Percentiles rank a stretch among this genome's conserved stretches.
phyloP scores from a whole-genome alignment of 306 rosid genomes.

The Hippophae tibetana region DNA sequence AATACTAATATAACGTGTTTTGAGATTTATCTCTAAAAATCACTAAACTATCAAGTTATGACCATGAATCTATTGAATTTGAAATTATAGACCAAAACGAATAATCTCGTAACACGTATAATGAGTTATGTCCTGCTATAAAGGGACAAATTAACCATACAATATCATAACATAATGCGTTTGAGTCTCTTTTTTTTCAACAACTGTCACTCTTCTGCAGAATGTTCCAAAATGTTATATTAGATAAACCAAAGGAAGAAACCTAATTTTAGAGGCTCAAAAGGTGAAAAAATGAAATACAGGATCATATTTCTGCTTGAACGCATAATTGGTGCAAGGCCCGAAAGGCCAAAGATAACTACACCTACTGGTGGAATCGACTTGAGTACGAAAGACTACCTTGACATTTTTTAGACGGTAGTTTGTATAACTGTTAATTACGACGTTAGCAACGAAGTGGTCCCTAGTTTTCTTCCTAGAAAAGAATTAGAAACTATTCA shows the following conservation, averaged over 20 bases:
- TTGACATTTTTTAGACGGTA: conserved; percentile 10
- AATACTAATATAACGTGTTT: no score
- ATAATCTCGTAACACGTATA: no score
- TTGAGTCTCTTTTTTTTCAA: conserved; percentile 64
- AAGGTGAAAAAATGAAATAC: conserved; percentile 12
- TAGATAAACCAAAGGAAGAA: background rate
- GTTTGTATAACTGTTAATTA: no score
- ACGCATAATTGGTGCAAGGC: conserved; percentile 61
- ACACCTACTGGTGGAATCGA: conserved; percentile 58
- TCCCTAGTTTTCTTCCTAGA: no score
- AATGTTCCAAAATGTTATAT: conserved; percentile 4
- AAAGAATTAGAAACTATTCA: no score
- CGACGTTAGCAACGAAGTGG: no score
- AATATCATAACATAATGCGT: conserved; percentile 37
- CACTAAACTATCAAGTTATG: no score
- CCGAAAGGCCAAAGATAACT: conserved; percentile 71
- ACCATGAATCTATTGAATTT: no score
- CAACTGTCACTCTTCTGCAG: conserved; percentile 62
- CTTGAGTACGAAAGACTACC: conserved; percentile 47
- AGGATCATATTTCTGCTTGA: conserved; percentile 43
- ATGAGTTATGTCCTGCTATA: no score
- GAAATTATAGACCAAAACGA: no score
- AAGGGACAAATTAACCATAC: no score
- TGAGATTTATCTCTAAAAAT: no score
- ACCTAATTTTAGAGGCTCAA: background rate